A percentile compares a stretch with the other conserved stretches of the same genome.
phyloP scores from a whole-genome alignment of 2,329 filamentous ascomycete species.

The Colletotrichum tropicale region DNA sequence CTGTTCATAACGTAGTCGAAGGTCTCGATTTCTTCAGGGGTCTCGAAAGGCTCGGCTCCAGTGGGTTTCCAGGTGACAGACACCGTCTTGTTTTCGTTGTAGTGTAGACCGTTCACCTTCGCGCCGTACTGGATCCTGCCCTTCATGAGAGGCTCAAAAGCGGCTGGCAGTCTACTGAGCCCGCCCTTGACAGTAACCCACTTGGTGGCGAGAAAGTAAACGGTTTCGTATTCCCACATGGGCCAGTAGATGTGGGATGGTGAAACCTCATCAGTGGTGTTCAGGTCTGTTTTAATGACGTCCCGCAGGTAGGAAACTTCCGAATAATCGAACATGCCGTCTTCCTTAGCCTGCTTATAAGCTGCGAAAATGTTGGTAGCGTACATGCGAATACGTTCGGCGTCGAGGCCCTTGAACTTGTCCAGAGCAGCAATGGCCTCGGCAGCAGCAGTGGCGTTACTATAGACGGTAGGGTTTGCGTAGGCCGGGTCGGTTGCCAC shows the following conservation, averaged over 20 bases:
- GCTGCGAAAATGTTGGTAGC: slow-evolving; percentile 32
- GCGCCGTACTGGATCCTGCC: slow-evolving; percentile 24
- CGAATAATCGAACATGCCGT: slow-evolving; percentile 31
- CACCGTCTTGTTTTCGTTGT: slow-evolving; percentile 23
- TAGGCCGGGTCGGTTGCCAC: slow-evolving; percentile 25
- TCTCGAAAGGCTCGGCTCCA: slow-evolving; percentile 24
- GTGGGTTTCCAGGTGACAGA: slow-evolving; percentile 23
- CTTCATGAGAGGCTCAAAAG: slow-evolving; percentile 35
- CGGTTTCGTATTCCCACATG: slow-evolving; percentile 34
- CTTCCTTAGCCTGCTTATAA: slow-evolving; percentile 31
- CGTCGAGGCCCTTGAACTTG: slow-evolving; percentile 27
- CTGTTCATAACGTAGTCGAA: slow-evolving; percentile 43
- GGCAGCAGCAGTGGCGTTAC: slow-evolving; percentile 26
- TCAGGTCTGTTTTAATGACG: slow-evolving; percentile 35
- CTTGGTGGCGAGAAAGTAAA: slow-evolving; percentile 28
- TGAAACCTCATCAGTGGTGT: slow-evolving; percentile 39
- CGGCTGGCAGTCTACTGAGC: slow-evolving; percentile 36
- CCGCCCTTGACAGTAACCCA: slow-evolving; percentile 35
- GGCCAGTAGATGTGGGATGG: slow-evolving; percentile 25
- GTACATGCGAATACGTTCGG: slow-evolving; percentile 25
- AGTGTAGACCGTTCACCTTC: slow-evolving; percentile 26
- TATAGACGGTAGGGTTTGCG: slow-evolving; percentile 20
- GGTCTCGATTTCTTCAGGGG: slow-evolving; percentile 26
- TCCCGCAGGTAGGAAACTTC: slow-evolving; percentile 36
- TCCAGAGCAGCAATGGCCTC: slow-evolving; percentile 27